phyloP scores from a whole-genome alignment of 352 stramenopile species.

The Globisporangium barbulae region DNA sequence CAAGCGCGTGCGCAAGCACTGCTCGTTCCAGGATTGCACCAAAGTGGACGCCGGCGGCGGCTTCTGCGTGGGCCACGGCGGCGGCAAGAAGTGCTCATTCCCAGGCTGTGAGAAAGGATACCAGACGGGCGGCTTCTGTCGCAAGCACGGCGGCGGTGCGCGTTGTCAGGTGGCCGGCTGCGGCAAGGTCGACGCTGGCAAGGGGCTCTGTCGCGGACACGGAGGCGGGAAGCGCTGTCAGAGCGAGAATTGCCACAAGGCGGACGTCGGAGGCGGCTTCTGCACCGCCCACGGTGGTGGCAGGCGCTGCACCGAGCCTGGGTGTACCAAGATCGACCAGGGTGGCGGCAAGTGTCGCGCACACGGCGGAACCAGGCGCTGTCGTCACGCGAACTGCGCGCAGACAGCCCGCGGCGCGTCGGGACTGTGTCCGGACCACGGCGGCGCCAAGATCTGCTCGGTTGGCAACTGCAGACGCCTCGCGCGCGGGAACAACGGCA shows the following conservation, averaged over 20 bases:
- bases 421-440: conserved; percentile 67
- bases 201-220: conserved; percentile 67
- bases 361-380: conserved; percentile 70
- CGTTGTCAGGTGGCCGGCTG: conserved; percentile 71
- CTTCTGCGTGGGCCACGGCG: conserved; percentile 81
- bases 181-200: conserved; percentile 75
- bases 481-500: conserved; percentile 41
- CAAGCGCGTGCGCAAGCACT: conserved; percentile 50
- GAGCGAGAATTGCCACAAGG: conserved; percentile 48
- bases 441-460: conserved; percentile 53
- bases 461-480: conserved; percentile 57
- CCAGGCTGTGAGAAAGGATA: conserved; percentile 72
- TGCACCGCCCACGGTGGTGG: conserved; percentile 81
- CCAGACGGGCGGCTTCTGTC: conserved; percentile 75
- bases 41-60: conserved; percentile 80
- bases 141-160: conserved; percentile 69
- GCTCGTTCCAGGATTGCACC: conserved; percentile 42
- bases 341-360: conserved; percentile 76
- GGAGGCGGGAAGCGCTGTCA: conserved; percentile 75
- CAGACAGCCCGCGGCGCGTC: conserved; percentile 53
- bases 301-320: conserved; percentile 56
- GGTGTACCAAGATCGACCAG: conserved; percentile 81
- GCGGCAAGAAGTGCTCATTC: conserved; percentile 78
- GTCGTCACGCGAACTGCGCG: conserved; percentile 42
- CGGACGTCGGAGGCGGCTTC: conserved; percentile 78